Conservation (phyloP, 352 stramenopile species). For the Plasmopara halstedii region DNA sequence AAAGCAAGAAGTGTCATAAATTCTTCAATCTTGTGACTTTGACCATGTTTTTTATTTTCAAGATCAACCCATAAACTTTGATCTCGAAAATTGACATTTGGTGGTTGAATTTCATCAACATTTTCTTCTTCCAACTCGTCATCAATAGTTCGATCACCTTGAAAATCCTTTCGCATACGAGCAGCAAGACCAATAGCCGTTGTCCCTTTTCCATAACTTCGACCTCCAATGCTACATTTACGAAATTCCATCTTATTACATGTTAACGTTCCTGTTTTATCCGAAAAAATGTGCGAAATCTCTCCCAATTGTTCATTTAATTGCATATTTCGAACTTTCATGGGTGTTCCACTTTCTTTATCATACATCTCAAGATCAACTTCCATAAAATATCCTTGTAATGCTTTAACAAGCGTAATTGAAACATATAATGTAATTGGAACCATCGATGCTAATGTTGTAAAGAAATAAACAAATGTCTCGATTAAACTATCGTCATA, state of each 20-base stretch:
- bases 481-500: slow-evolving; percentile 36
- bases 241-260: slow-evolving; percentile 89
- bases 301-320: slow-evolving; percentile 84
- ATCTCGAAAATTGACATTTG: slow-evolving; percentile 82
- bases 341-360: slow-evolving; percentile 47
- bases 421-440: slow-evolving; percentile 86
- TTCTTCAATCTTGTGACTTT: slow-evolving; percentile 54
- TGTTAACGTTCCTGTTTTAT: slow-evolving; percentile 83
- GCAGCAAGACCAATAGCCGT: slow-evolving; percentile 74
- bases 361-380: slow-evolving; percentile 83
- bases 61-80: slow-evolving; percentile 51
- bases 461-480: slow-evolving; percentile 83
- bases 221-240: slow-evolving; percentile 77
- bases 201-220: slow-evolving; percentile 77
- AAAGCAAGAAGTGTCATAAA: slow-evolving; percentile 86
- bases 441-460: slow-evolving; percentile 75
- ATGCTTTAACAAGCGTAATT: slow-evolving; percentile 83
- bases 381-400: slow-evolving; percentile 87
- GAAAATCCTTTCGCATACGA: slow-evolving; percentile 55
- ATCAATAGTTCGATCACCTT: slow-evolving; percentile 31
- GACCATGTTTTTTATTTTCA: slow-evolving; percentile 21
- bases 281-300: slow-evolving; percentile 98
- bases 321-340: slow-evolving; percentile 82
- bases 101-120: slow-evolving; percentile 10
- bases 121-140: slow-evolving; percentile 34